These are phyloP conservation scores for Calonectria montana DNA, from an alignment of 2,329 filamentous ascomycete species.

Conservation along the genomic window DNA sequence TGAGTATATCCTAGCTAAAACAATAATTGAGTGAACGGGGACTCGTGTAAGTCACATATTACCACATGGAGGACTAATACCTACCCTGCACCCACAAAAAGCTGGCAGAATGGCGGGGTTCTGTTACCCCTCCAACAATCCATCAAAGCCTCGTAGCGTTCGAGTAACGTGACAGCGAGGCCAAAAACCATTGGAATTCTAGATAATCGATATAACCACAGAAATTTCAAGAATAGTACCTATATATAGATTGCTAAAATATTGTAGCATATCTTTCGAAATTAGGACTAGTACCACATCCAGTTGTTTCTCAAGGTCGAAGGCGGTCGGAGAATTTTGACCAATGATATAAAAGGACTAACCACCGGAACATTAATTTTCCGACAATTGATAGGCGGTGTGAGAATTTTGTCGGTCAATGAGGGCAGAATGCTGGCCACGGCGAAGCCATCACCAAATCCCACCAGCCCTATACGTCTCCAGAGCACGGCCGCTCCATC, in stretches of 20 bases:
- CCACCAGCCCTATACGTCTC: constrained; percentile 31
- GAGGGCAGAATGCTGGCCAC: constrained; percentile 51
- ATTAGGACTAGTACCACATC: neutral
- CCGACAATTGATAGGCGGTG: constrained; percentile 48
- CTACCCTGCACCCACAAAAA: no score
- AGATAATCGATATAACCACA: no score
- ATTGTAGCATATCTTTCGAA: neutral
- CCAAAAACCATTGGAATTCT: neutral
- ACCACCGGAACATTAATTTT: constrained; percentile 35
- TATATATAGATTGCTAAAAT: neutral
- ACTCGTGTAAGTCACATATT: no score
- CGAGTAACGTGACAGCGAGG: neutral
- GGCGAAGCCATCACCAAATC: constrained; percentile 41
- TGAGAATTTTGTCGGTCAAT: constrained; percentile 56
- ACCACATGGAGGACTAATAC: no score
- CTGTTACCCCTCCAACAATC: neutral
- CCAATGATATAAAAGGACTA: neutral
- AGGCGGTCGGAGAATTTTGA: neutral
- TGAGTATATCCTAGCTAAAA: no score
- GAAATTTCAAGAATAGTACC: no score
- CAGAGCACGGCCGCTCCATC: constrained; percentile 14
- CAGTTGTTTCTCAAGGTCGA: neutral
- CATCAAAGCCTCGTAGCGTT: neutral
- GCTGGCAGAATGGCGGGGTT: neutral
- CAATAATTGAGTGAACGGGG: no score